These are phyloP conservation scores for Linum lewisii DNA, from an alignment of 345 rosid species.

Conservation along the genomic window DNA sequence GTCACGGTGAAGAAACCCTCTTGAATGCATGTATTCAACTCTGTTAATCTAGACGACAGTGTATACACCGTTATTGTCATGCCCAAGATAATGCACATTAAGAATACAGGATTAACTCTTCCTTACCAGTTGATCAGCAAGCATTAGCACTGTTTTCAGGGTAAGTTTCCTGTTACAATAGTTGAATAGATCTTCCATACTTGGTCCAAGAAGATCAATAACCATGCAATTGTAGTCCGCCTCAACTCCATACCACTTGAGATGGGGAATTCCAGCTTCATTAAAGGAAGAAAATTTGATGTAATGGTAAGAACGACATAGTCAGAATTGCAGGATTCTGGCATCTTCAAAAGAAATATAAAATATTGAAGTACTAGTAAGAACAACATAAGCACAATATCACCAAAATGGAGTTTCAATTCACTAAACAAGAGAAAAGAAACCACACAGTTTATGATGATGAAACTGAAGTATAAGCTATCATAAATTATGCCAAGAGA, in stretches of 20 bases:
- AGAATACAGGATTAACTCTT: neutral
- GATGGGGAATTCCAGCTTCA: constrained; percentile 5
- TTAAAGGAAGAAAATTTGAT: neutral
- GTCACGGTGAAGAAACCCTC: constrained; percentile 6
- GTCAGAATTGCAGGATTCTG: no score
- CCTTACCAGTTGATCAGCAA: constrained; percentile 5
- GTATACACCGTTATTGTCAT: no score
- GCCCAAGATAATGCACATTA: neutral
- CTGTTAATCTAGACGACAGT: neutral
- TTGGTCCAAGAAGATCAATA: constrained; percentile 5
- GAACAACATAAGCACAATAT: neutral
- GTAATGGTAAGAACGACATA: neutral
- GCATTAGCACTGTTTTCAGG: constrained; percentile 2
- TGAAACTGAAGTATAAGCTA: no score
- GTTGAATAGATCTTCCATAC: neutral
- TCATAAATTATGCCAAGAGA: neutral
- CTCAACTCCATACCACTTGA: constrained; percentile 5
- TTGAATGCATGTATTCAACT: constrained; percentile 2
- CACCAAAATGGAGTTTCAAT: neutral
- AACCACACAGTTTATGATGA: no score
- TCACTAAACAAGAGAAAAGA: no score
- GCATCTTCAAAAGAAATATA: neutral
- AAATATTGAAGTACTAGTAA: neutral
- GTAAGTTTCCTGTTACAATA: neutral
- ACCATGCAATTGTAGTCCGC: constrained; percentile 4